Percentiles rank a stretch among this genome's conserved stretches.
Conservation (phyloP, 306 rosid genomes). For the Dalbergia oliveri region DNA sequence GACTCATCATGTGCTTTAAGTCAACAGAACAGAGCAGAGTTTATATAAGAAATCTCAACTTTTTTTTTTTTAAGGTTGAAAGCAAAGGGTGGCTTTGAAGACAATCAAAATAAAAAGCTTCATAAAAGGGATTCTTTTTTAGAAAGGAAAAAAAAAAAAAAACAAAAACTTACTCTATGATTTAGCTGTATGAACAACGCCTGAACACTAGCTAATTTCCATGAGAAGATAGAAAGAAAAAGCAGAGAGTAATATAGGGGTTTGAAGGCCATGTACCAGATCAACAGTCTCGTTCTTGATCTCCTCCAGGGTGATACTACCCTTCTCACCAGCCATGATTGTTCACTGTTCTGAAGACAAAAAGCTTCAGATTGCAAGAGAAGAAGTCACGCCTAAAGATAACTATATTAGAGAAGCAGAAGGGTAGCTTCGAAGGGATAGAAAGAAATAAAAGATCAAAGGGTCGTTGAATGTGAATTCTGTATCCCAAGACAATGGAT, state of each 20-base stretch:
- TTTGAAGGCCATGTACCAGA: conserved; percentile 60
- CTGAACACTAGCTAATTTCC: neutral
- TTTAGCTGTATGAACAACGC: conserved; percentile 5
- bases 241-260: neutral
- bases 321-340: conserved; percentile 61
- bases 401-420: neutral
- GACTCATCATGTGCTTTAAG: neutral
- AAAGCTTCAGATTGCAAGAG: neutral
- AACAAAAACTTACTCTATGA: neutral
- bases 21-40: neutral
- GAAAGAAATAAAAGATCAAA: conserved; percentile 4
- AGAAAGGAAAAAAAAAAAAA: neutral
- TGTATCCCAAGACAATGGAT: conserved; percentile 52
- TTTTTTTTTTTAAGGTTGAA: neutral
- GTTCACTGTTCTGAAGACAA: neutral
- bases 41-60: neutral
- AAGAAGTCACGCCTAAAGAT: neutral
- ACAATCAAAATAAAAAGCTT: neutral
- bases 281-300: conserved; percentile 96
- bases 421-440: neutral
- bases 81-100: neutral
- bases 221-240: neutral
- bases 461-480: conserved; percentile 56
- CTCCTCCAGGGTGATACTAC: conserved; percentile 63
- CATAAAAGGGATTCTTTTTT: neutral